Conservation (phyloP, 805 yeast genomes). For the Myxozyma nipponensis region DNA sequence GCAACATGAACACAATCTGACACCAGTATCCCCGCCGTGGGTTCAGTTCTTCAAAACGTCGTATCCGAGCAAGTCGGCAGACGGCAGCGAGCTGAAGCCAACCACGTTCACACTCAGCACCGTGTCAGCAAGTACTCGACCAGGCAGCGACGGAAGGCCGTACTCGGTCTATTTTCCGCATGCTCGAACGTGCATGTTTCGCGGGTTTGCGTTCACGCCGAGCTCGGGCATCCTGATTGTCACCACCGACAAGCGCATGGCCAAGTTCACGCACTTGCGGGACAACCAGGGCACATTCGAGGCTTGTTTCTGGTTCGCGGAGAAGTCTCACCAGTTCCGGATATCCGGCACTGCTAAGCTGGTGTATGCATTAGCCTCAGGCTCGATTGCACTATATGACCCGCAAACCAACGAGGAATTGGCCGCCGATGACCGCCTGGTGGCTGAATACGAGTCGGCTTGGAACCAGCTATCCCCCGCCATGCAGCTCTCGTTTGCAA, state of each 20-base stretch:
- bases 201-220: constrained; percentile 24
- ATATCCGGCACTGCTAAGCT: constrained; percentile 20
- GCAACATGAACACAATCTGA: constrained; percentile 14
- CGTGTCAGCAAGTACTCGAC: constrained; percentile 11
- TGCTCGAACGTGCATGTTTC: constrained; percentile 25
- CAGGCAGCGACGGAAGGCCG: constrained; percentile 1
- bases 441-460: constrained; percentile 16
- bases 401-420: constrained; percentile 10
- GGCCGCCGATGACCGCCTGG: constrained; percentile 5
- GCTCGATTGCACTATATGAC: constrained; percentile 7
- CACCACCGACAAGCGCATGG: constrained; percentile 26
- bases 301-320: constrained; percentile 25
- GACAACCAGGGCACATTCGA: constrained; percentile 17
- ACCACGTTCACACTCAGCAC: constrained; percentile 21
- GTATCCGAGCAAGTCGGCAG: not conserved
- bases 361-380: constrained; percentile 4
- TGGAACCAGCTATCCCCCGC: constrained; percentile 20
- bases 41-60: constrained; percentile 9
- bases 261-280: constrained; percentile 19
- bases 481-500: constrained; percentile 20
- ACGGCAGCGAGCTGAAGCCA: not conserved
- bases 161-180: constrained; percentile 16
- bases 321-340: constrained; percentile 19
- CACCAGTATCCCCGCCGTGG: constrained; percentile 20
- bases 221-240: constrained; percentile 22